Conservation (phyloP, 345 rosid species). For the Cardamine resedifolia region DNA sequence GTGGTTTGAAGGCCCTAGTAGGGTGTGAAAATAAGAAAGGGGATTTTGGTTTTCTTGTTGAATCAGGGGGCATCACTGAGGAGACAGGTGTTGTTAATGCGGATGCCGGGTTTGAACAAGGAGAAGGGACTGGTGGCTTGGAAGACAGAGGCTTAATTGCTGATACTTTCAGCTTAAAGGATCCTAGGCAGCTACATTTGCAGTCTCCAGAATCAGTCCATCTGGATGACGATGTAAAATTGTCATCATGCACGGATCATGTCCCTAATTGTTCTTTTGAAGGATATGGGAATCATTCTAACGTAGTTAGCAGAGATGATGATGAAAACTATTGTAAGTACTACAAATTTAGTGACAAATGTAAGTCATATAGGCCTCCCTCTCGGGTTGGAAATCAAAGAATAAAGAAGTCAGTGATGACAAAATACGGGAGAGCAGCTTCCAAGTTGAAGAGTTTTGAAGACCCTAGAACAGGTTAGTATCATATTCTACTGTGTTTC, state of each 20-base stretch:
- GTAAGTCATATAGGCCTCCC: slow-evolving; percentile 61
- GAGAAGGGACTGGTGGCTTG: slow-evolving; percentile 30
- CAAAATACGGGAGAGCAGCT: slow-evolving; percentile 66
- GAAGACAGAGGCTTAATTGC: slow-evolving; percentile 36
- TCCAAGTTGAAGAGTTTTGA: slow-evolving; percentile 62
- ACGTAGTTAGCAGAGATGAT: slow-evolving; percentile 71
- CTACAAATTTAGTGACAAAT: slow-evolving; percentile 48
- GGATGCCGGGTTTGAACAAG: slow-evolving; percentile 36
- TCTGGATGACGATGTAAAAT: slow-evolving; percentile 42
- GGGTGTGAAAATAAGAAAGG: slow-evolving; percentile 29
- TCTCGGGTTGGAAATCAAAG: slow-evolving; percentile 55
- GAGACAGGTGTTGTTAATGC: slow-evolving; percentile 36
- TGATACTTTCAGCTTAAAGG: slow-evolving; percentile 39
- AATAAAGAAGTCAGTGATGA: slow-evolving; percentile 59
- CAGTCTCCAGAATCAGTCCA: slow-evolving; percentile 41
- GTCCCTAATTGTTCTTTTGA: slow-evolving; percentile 46
- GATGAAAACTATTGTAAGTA: slow-evolving; percentile 66
- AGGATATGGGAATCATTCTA: slow-evolving; percentile 49
- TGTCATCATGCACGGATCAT: slow-evolving; percentile 34
- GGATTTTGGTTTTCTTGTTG: slow-evolving; percentile 28
- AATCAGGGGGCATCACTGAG: slow-evolving; percentile 37
- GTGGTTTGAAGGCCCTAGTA: slow-evolving; percentile 35
- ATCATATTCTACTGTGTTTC: slow-evolving; percentile 13
- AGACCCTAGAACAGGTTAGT: slow-evolving; percentile 61
- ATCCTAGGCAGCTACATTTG: slow-evolving; percentile 36